Percentiles rank a stretch among this genome's conserved stretches.
phyloP scores from a whole-genome alignment of 768 basidiomycete genomes.

The Mycena sanguinolenta region DNA sequence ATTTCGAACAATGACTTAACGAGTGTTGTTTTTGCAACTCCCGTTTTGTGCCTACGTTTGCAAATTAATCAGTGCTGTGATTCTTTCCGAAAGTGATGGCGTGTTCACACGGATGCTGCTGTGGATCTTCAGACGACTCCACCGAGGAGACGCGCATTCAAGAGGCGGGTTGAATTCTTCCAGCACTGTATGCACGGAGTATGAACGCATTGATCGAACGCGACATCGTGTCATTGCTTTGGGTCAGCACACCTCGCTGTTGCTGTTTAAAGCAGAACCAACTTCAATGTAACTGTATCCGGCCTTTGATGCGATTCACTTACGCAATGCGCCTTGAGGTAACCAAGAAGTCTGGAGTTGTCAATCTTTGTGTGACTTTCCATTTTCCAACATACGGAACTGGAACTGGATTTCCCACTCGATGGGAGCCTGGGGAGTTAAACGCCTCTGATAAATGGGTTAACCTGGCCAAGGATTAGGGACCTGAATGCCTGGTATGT shows the following conservation, averaged over 20 bases:
- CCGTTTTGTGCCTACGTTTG: slow-evolving; percentile 52
- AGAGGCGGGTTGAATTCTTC: slow-evolving; percentile 54
- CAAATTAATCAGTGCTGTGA: slow-evolving; percentile 60
- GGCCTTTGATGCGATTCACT: slow-evolving; percentile 68
- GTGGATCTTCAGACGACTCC: slow-evolving; percentile 58
- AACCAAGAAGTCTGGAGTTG: slow-evolving; percentile 51
- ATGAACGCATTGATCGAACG: slow-evolving; percentile 56
- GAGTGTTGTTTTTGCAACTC: slow-evolving; percentile 48
- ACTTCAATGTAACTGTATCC: slow-evolving; percentile 62
- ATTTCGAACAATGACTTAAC: slow-evolving; percentile 29
- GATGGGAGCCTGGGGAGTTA: slow-evolving; percentile 45
- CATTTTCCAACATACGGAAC: slow-evolving; percentile 42
- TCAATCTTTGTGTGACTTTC: neutral
- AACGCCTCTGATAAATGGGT: slow-evolving; percentile 43
- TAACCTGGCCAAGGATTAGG: neutral
- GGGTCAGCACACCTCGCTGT: neutral
- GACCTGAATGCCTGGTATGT: neutral
- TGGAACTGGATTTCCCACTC: slow-evolving; percentile 48
- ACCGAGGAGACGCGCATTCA: slow-evolving; percentile 64
- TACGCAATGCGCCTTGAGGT: slow-evolving; percentile 57
- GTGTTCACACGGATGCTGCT: slow-evolving; percentile 64
- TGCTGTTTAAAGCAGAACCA: slow-evolving; percentile 23
- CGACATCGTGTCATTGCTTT: slow-evolving; percentile 50
- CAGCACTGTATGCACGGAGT: no score
- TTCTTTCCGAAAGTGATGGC: slow-evolving; percentile 48